Evolutionary conservation across 1,284 basidiomycete species (phyloP).

Genomic region (Boletus calvinii): DNA sequence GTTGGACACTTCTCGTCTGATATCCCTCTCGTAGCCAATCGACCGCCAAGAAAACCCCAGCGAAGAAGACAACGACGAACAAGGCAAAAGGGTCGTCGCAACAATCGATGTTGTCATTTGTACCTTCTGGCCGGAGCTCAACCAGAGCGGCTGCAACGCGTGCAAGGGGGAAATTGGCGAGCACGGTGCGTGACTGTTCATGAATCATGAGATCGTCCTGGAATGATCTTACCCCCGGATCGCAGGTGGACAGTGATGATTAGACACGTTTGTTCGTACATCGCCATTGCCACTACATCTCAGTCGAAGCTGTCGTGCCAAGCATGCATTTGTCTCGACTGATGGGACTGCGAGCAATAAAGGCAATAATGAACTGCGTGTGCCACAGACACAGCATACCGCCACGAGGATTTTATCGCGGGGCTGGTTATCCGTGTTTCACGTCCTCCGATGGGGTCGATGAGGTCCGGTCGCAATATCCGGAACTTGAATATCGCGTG

Average conservation of each 20-base stretch:
- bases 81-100: constrained; percentile 34
- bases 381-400: background rate
- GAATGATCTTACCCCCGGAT: constrained; percentile 2
- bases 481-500: background rate
- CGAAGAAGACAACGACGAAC: constrained; percentile 54
- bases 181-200: constrained; percentile 20
- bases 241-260: constrained; percentile 34
- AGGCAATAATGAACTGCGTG: background rate
- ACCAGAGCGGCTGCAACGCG: constrained; percentile 56
- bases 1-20: background rate
- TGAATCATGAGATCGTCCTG: background rate
- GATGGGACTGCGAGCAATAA: background rate
- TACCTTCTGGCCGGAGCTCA: constrained; percentile 56
- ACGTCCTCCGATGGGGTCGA: background rate
- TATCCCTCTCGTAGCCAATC: constrained; percentile 17
- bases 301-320: background rate
- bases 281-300: background rate
- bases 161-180: constrained; percentile 52
- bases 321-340: background rate
- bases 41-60: constrained; percentile 37
- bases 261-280: constrained; percentile 11
- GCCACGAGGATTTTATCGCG: background rate
- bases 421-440: background rate
- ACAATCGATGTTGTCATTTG: constrained; percentile 57
- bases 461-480: background rate